Evolutionary conservation across 202 grass and related monocot genomes (phyloP).

Genomic region (Panicum hallii): DNA sequence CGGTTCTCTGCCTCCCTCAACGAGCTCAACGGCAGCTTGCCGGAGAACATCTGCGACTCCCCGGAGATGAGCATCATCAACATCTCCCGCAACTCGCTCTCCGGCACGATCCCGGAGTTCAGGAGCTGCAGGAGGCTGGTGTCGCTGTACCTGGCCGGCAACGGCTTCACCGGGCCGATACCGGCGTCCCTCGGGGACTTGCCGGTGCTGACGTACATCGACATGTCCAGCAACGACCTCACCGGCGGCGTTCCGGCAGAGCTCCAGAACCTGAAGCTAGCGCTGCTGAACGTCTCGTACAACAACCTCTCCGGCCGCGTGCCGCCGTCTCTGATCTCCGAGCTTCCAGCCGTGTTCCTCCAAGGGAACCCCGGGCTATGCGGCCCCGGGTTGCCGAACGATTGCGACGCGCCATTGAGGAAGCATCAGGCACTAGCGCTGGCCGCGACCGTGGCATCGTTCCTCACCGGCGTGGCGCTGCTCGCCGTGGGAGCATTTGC

Average conservation of each 20-base stretch:
- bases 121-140: conserved; percentile 71
- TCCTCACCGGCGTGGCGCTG: conserved; percentile 43
- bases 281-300: conserved; percentile 77
- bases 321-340: conserved; percentile 56
- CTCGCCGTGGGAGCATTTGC: conserved; percentile 49
- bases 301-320: conserved; percentile 75
- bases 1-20: conserved; percentile 76
- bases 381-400: conserved; percentile 59
- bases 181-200: conserved; percentile 61
- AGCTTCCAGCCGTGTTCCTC: conserved; percentile 70
- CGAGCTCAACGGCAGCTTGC: conserved; percentile 59
- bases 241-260: conserved; percentile 64
- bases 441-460: conserved; percentile 48
- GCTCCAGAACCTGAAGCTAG: conserved; percentile 75
- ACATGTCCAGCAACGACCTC: conserved; percentile 74
- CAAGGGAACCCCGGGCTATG: conserved; percentile 71
- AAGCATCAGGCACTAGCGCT: conserved; percentile 45
- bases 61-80: conserved; percentile 76
- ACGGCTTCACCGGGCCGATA: conserved; percentile 66
- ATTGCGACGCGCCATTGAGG: conserved; percentile 29
- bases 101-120: conserved; percentile 57
- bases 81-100: conserved; percentile 72
- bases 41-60: conserved; percentile 65
- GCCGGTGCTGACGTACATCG: conserved; percentile 86
- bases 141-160: conserved; percentile 66